Base-by-base conservation (phyloP, 2,329 filamentous ascomycete species). In the Alternaria arborescens region DNA sequence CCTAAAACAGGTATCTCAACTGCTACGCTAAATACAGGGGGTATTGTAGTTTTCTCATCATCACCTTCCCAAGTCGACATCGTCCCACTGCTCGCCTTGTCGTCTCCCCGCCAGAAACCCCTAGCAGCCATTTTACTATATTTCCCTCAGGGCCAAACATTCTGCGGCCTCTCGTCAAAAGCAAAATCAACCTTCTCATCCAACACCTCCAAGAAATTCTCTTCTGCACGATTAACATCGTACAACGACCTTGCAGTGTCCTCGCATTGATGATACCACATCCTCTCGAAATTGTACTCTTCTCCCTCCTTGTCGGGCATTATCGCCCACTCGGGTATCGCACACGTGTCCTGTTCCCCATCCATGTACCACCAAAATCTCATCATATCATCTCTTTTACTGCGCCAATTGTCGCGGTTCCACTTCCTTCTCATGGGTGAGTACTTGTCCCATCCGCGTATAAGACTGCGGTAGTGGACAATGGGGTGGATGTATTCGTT, bases 401-500 rank as follows among this genome's bases (percentile, higher is more conserved):
- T 58, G 10, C 48, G 54, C 55, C 68, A 62, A 30, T 65, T 62
- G 14, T 61, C 60, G n/a, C 74, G 70, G 12, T 61, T 62, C 63
- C 71, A 76, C 30, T 41, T 34, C 6, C 62, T 52, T 5, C 59
- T 56, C n/a, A 76, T 61, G 2, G 72, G 68, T 0, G 69, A 70
- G 28, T 72, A 61, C 34, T 61, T 46, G 43, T 76, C 70, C 55
- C 60, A 64, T n/a, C 67, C 70, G 28, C 62, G 69, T 14, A 74
- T 61, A 8, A 73, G 55, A 18, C 65, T 60, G 55, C 76, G 76
- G 32, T 72, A 70, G 42, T 70, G 55, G 11, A 72, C 73, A 12
- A 78, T 68, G 6, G 83, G 80, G 60, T 85, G 83, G 10, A 85
- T 81, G 61, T 84, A 85, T 64, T 85, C 83, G 60, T 82, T 77